Conservation (phyloP, 2,329 filamentous ascomycete species). For the Blumeriella jaapii region DNA sequence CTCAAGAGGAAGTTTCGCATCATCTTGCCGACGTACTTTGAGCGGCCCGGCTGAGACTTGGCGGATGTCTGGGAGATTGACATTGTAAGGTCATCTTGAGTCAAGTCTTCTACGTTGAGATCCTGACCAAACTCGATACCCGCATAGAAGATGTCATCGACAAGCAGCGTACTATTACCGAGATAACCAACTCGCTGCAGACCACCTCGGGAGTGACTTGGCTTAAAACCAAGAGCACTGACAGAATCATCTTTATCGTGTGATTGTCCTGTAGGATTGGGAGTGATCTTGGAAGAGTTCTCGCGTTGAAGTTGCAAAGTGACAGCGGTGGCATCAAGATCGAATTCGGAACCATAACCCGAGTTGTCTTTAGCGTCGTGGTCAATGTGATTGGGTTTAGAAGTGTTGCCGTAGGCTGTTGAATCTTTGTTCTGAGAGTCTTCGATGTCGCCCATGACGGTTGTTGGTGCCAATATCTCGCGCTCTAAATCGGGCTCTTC, state of each 20-base stretch:
- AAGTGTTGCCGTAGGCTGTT: no score
- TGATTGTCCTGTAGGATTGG: neutral
- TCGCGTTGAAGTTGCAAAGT: constrained; percentile 3
- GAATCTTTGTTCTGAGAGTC: no score
- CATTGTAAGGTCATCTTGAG: constrained; percentile 1
- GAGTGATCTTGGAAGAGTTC: neutral
- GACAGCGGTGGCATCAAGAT: neutral
- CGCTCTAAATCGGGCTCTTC: neutral
- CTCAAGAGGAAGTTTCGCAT: constrained; percentile 6
- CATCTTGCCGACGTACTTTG: constrained; percentile 1
- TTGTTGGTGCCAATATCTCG: no score
- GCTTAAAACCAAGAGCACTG: no score
- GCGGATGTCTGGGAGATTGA: neutral
- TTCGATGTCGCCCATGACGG: no score
- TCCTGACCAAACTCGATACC: constrained; percentile 22
- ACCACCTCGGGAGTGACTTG: neutral
- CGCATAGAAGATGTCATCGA: constrained; percentile 33
- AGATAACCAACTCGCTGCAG: constrained; percentile 26
- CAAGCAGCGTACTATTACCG: constrained; percentile 27
- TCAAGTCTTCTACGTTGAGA: constrained; percentile 15
- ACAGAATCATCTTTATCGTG: neutral
- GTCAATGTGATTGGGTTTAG: no score
- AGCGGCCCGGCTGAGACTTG: neutral
- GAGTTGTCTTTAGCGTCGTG: neutral
- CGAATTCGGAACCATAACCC: neutral